Conservation (phyloP, 169 alveolate genomes). For the Babesia ovata region DNA sequence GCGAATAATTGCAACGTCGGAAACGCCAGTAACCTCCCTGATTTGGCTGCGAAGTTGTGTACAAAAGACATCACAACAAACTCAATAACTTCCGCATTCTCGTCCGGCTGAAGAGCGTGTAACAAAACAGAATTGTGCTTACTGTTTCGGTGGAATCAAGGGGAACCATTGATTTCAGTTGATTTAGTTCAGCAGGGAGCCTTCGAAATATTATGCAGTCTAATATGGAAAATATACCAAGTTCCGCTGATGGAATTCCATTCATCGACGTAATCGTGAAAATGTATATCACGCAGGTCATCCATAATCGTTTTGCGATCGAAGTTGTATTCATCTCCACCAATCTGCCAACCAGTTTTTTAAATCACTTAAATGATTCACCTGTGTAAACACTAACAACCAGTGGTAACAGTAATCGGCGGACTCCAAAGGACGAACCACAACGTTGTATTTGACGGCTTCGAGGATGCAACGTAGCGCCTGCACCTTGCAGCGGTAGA, state of each 20-base stretch:
- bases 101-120: slow-evolving; percentile 14
- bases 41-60: slow-evolving; percentile 17
- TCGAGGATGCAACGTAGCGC: slow-evolving; percentile 23
- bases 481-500: slow-evolving; percentile 57
- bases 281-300: slow-evolving; percentile 48
- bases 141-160: background rate
- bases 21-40: slow-evolving; percentile 50
- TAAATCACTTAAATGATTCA: background rate
- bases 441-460: slow-evolving; percentile 31
- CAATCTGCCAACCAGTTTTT: slow-evolving; percentile 39
- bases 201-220: background rate
- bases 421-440: slow-evolving; percentile 22
- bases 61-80: background rate
- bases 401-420: slow-evolving; percentile 67
- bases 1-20: slow-evolving; percentile 24
- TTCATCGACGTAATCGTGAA: slow-evolving; percentile 48
- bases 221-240: slow-evolving; percentile 18
- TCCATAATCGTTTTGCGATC: slow-evolving; percentile 35
- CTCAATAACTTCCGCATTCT: slow-evolving; percentile 22
- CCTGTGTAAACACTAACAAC: slow-evolving; percentile 57
- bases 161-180: slow-evolving; percentile 49
- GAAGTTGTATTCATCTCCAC: slow-evolving; percentile 47
- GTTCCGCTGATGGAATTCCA: slow-evolving; percentile 53
- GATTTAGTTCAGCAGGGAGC: slow-evolving; percentile 46
- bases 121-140: background rate